phyloP scores from a whole-genome alignment of 2,329 filamentous ascomycete genomes.

The Periconia macrospinosa region DNA sequence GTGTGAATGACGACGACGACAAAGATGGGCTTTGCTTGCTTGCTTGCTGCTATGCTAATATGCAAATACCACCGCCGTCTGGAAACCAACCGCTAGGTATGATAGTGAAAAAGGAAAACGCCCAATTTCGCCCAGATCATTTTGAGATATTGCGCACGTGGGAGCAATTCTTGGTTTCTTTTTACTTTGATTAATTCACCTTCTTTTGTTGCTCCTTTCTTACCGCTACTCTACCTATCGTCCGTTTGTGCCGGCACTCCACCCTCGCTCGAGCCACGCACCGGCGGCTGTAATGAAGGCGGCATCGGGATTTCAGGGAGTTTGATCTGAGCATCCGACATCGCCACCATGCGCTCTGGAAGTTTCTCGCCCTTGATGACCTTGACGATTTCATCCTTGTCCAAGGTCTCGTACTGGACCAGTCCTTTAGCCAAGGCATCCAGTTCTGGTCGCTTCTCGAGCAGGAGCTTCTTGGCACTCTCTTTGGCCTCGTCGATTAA shows the following conservation, averaged over 20 bases:
- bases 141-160: no score
- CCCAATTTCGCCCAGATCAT: no score
- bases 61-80: no score
- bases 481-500: constrained; percentile 79
- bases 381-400: constrained; percentile 85
- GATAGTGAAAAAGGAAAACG: no score
- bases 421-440: constrained; percentile 86
- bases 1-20: no score
- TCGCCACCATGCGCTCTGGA: constrained; percentile 63
- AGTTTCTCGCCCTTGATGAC: constrained; percentile 86
- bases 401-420: constrained; percentile 91
- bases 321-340: constrained; percentile 65
- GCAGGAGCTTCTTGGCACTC: constrained; percentile 72
- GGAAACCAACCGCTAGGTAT: no score
- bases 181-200: background rate
- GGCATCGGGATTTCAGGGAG: constrained; percentile 57
- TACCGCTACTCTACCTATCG: background rate
- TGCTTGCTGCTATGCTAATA: no score
- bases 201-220: background rate
- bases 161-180: no score
- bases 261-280: constrained; percentile 16
- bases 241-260: constrained; percentile 22
- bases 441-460: constrained; percentile 76
- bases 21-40: no score
- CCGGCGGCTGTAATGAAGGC: constrained; percentile 18